phyloP scores from a whole-genome alignment of 495 filamentous ascomycete genomes.

The Usnea hakonensis region DNA sequence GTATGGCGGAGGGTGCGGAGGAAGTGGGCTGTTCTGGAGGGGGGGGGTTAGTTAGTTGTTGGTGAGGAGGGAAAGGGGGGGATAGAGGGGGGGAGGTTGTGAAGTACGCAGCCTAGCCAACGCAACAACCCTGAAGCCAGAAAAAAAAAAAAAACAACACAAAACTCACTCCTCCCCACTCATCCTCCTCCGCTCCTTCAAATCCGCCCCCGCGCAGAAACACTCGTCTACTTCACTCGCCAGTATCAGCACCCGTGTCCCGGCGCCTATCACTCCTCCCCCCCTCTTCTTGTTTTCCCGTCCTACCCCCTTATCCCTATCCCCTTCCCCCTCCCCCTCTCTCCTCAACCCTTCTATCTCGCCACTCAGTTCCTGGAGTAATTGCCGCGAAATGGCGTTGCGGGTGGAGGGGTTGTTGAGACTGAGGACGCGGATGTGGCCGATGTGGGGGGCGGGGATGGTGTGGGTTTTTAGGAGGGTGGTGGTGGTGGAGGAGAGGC shows the following conservation, averaged over 20 bases:
- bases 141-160: no score
- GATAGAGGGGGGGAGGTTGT: neutral
- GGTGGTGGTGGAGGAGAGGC: conserved; percentile 48
- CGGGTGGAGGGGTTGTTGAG: conserved; percentile 76
- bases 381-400: conserved; percentile 77
- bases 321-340: conserved; percentile 62
- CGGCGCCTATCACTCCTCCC: conserved; percentile 36
- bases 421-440: conserved; percentile 78
- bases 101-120: no score
- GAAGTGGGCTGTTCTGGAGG: conserved; percentile 62
- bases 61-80: neutral
- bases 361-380: conserved; percentile 61
- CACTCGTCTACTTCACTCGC: conserved; percentile 67
- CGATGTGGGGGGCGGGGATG: conserved; percentile 70
- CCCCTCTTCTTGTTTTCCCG: conserved; percentile 35
- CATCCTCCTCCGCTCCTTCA: conserved; percentile 79
- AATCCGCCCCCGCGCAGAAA: conserved; percentile 91
- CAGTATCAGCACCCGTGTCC: conserved; percentile 70
- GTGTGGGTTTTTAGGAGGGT: conserved; percentile 60
- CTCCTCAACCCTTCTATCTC: conserved; percentile 60
- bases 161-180: conserved; percentile 55
- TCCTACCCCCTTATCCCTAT: conserved; percentile 34
- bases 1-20: conserved; percentile 64
- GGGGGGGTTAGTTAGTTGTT: neutral
- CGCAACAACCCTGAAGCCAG: no score